A percentile compares a stretch with the other conserved stretches of the same genome.
phyloP scores from a whole-genome alignment of 768 basidiomycete genomes.

The Suillus spraguei region DNA sequence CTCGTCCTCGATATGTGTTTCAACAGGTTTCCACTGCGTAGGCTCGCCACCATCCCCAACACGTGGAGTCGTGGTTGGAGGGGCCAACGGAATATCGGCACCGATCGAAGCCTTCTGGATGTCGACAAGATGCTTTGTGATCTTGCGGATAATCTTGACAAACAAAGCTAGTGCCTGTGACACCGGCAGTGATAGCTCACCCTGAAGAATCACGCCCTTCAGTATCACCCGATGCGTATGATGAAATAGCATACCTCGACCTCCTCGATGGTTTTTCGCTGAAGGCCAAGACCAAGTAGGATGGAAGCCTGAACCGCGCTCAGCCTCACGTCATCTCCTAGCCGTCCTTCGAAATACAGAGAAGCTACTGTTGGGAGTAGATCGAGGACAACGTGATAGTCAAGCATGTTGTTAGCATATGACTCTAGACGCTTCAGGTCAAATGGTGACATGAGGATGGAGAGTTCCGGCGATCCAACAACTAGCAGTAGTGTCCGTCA shows the following conservation, averaged over 20 bases:
- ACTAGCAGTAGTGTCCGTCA: conserved; percentile 36
- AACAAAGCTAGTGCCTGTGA: conserved; percentile 90
- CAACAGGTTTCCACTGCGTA: conserved; percentile 46
- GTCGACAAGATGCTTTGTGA: conserved; percentile 72
- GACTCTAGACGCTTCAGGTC: conserved; percentile 95
- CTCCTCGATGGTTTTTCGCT: conserved; percentile 87
- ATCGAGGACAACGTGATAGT: conserved; percentile 96
- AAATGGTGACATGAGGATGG: conserved; percentile 79
- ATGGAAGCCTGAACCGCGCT: conserved; percentile 93
- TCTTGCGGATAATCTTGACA: conserved; percentile 86
- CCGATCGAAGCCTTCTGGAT: conserved; percentile 80
- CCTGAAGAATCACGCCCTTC: conserved; percentile 39
- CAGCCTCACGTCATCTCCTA: conserved; percentile 66
- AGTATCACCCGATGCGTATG: conserved; percentile 1
- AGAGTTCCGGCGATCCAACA: conserved; percentile 45
- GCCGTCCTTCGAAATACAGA: conserved; percentile 82
- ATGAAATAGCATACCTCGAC: conserved; percentile 62
- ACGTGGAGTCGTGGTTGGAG: conserved; percentile 23
- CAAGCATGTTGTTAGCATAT: conserved; percentile 94
- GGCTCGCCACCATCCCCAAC: conserved; percentile 11
- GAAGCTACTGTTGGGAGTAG: conserved; percentile 78
- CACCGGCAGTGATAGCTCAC: conserved; percentile 81
- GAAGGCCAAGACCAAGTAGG: conserved; percentile 84
- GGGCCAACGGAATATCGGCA: conserved; percentile 55
- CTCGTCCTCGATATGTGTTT: conserved; percentile 60